Evolutionary conservation across 2,329 filamentous ascomycete genomes (phyloP).

Genomic region (Lachnellula occidentalis): DNA sequence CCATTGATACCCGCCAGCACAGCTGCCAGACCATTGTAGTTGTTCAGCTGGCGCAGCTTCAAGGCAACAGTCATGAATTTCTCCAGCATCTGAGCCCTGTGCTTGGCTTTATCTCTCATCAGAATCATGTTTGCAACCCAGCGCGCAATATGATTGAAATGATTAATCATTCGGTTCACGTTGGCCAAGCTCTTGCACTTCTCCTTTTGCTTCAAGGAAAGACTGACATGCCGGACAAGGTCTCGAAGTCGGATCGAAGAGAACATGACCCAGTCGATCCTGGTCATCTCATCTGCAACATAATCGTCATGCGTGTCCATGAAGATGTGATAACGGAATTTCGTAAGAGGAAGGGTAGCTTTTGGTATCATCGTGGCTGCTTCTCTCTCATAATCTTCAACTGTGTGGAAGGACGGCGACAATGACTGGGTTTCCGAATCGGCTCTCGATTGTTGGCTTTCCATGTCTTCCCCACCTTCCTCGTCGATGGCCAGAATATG

Average conservation of each 20-base stretch:
- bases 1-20: conserved; percentile 90
- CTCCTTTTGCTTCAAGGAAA: conserved; percentile 65
- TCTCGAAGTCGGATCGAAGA: conserved; percentile 90
- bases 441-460: conserved; percentile 20
- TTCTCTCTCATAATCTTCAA: conserved; percentile 76
- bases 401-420: conserved; percentile 49
- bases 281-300: conserved; percentile 84
- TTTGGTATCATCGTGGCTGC: conserved; percentile 67
- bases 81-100: conserved; percentile 83
- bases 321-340: conserved; percentile 82
- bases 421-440: conserved; percentile 21
- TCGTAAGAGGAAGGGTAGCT: conserved; percentile 66
- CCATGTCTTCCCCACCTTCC: conserved; percentile 18
- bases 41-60: conserved; percentile 85
- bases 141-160: conserved; percentile 81
- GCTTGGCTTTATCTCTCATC: conserved; percentile 91
- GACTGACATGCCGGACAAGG: conserved; percentile 82
- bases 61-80: conserved; percentile 91
- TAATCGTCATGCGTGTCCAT: conserved; percentile 82
- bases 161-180: conserved; percentile 88
- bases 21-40: conserved; percentile 95
- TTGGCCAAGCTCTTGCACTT: conserved; percentile 74
- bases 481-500: conserved; percentile 18
- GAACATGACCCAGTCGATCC: conserved; percentile 98
- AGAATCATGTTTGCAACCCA: conserved; percentile 82